Conservation (phyloP, 768 basidiomycete genomes). For the Auricularia sp. region DNA sequence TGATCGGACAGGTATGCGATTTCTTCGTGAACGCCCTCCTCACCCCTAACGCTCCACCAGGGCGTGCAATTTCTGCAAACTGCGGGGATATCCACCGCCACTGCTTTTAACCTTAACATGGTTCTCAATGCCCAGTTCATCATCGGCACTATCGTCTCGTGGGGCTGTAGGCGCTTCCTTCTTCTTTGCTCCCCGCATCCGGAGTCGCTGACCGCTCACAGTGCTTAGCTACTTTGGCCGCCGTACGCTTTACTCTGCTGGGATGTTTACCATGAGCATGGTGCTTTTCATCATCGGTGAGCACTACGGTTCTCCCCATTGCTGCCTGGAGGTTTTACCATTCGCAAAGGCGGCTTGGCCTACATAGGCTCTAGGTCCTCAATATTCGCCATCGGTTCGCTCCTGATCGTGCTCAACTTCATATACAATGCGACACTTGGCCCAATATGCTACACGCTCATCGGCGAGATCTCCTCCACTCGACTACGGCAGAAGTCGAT, state of each 20-base stretch:
- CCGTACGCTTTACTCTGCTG: slow-evolving; percentile 24
- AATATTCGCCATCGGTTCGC: slow-evolving; percentile 20
- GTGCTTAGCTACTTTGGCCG: slow-evolving; percentile 22
- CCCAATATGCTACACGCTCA: slow-evolving; percentile 20
- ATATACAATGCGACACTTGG: slow-evolving; percentile 22
- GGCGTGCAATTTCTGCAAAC: slow-evolving; percentile 19
- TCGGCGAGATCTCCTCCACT: slow-evolving; percentile 22
- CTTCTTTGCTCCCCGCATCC: not conserved
- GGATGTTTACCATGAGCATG: slow-evolving; percentile 17
- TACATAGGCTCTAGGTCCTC: not conserved
- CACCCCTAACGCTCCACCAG: slow-evolving; percentile 5
- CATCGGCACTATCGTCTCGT: slow-evolving; percentile 22
- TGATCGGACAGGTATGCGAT: slow-evolving; percentile 9
- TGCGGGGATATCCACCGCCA: slow-evolving; percentile 15
- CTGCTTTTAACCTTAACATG: slow-evolving; percentile 16
- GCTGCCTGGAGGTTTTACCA: slow-evolving; percentile 14
- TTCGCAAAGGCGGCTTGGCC: not conserved
- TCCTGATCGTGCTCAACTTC: slow-evolving; percentile 24
- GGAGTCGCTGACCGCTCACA: not conserved
- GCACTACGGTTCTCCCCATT: no score
- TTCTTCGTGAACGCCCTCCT: no score
- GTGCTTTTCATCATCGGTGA: slow-evolving; percentile 21
- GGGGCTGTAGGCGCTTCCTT: slow-evolving; percentile 15
- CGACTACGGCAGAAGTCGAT: slow-evolving; percentile 25
- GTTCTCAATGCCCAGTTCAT: slow-evolving; percentile 19